Evolutionary conservation across 2,329 filamentous ascomycete genomes (phyloP).

Genomic region (Penicillium nordicum): DNA sequence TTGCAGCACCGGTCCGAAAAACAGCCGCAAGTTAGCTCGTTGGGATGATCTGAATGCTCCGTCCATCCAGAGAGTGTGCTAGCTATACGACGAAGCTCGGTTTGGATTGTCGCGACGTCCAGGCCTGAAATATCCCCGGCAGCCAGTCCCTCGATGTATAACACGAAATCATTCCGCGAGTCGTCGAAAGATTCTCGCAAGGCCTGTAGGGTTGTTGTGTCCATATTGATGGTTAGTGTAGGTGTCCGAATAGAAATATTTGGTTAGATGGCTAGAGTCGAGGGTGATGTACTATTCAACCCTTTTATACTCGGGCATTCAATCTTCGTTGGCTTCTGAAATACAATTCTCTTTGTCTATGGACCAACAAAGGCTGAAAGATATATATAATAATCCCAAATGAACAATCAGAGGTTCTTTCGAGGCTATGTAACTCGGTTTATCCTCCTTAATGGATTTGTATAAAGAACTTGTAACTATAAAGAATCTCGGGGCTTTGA

Average conservation of each 20-base stretch:
- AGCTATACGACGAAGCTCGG: background rate
- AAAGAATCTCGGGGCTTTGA: background rate
- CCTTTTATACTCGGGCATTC: background rate
- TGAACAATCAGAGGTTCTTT: background rate
- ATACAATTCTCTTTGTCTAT: background rate
- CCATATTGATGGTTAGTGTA: background rate
- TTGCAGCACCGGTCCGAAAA: background rate
- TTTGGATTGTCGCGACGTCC: background rate
- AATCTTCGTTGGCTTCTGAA: background rate
- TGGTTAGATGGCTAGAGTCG: background rate
- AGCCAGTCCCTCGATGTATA: background rate
- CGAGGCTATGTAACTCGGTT: background rate
- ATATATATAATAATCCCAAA: background rate
- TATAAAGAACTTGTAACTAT: background rate
- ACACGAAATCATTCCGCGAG: background rate
- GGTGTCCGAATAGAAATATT: background rate
- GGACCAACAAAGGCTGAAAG: background rate
- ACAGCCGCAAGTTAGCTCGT: background rate
- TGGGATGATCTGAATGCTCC: background rate
- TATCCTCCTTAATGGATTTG: background rate
- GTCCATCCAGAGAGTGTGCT: background rate
- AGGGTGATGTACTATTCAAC: background rate
- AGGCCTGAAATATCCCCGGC: background rate
- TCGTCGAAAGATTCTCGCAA: background rate
- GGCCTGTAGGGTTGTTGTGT: background rate